These are phyloP conservation scores for Tardiomyces blankii DNA, from an alignment of 1,139 yeast genomes.

Conservation along the genomic window DNA sequence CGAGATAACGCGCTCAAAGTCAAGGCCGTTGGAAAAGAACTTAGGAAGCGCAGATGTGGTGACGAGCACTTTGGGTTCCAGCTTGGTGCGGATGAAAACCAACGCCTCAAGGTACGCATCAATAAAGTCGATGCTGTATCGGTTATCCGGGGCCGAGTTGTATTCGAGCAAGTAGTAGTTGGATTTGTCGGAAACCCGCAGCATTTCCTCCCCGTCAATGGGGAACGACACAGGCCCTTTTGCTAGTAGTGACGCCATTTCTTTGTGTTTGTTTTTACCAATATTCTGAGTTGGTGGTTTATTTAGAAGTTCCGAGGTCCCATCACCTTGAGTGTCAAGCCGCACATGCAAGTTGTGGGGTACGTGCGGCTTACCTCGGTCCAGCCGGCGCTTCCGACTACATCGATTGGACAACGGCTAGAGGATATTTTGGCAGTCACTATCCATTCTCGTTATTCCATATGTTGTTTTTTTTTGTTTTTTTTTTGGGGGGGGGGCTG, in stretches of 20 bases:
- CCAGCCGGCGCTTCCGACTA: too few relatives aligned
- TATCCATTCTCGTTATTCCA: too few relatives aligned
- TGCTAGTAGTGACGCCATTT: not conserved
- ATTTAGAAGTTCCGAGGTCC: too few relatives aligned
- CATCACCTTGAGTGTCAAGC: too few relatives aligned
- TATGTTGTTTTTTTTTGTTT: too few relatives aligned
- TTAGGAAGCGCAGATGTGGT: slow-evolving; percentile 27
- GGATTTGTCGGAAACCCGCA: slow-evolving; percentile 14
- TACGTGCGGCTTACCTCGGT: too few relatives aligned
- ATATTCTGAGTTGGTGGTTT: too few relatives aligned
- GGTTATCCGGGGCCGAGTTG: slow-evolving; percentile 26
- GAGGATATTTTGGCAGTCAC: too few relatives aligned
- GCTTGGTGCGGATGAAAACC: slow-evolving; percentile 16
- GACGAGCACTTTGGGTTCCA: slow-evolving; percentile 22
- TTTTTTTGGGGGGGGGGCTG: too few relatives aligned
- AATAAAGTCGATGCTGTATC: slow-evolving; percentile 22
- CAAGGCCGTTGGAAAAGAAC: slow-evolving; percentile 31
- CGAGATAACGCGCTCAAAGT: slow-evolving; percentile 23
- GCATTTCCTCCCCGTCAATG: slow-evolving; percentile 7
- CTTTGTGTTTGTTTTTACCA: too few relatives aligned
- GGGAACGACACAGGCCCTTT: slow-evolving; percentile 9
- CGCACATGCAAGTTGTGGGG: too few relatives aligned
- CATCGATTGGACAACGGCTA: too few relatives aligned
- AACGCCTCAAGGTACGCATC: slow-evolving; percentile 24
- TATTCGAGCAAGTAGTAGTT: slow-evolving; percentile 22